Evolutionary conservation across 1,139 yeast species (phyloP), one percentile per base, ranked within the genome.

Genomic region (Magnusiomyces fungicola): DNA sequence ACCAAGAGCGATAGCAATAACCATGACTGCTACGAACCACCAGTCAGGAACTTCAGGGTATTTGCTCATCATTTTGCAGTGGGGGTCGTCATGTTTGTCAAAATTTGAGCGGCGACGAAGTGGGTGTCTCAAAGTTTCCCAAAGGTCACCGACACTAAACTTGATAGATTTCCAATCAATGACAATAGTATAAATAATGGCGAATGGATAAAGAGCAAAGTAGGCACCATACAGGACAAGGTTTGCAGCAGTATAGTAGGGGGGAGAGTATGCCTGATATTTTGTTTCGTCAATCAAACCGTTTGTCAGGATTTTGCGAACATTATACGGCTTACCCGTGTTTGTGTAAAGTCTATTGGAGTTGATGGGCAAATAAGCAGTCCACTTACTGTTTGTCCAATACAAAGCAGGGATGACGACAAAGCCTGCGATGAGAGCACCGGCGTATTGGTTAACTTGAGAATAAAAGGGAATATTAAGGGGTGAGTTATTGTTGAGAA

Each of bases 41-140:
- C 78, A 76, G 52, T 78, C 81, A n/a, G 86, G 86, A 37, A 79
- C 84, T 56, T 80, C 85, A 34, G 69, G 70, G 60, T 78, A 78
- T 25, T 63, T 65, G 27, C 68, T 53, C 81, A 78, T 77, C 79
- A 76, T 74, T 25, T 51, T 29, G 24, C 55, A 45, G 45, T 54
- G 56, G 32, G 49, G 49, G 33, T 56, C 58, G 22, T 53, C 45
- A 40, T 52, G 53, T 12, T 44, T 29, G 2, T 22, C 53, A 58
- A 55, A 55, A 67, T 70, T 65, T 34, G 72, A 57, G 72, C 69
- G 33, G n/a, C n/a, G n/a, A n/a, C 43, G 38, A 7, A 3, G 16
- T 9, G 38, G 38, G 23, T 68, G 58, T 53, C 58, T 58, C 50
- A 69, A 55, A n/a, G 68, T 61, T 22, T 59, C 60, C 50, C 48